Evolutionary conservation across 441 rosid genomes (phyloP), one percentile per base, ranked within the genome.

Genomic region (Adansonia grandidieri): DNA sequence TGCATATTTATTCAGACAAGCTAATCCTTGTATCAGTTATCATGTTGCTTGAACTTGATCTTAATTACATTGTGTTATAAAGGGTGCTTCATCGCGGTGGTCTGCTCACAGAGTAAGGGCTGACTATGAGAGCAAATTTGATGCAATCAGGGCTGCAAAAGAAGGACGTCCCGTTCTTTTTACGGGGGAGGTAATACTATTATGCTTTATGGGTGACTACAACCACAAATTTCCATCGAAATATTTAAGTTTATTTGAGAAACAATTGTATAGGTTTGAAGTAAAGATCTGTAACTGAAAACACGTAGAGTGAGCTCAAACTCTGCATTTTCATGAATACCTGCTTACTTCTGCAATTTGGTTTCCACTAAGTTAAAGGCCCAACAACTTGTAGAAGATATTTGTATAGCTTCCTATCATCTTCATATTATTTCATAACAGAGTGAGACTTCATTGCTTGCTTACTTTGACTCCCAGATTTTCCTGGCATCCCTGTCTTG

Each of bases 81-180:
- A 96, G 97, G 97, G 97, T 80, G 92, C 88, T 84, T 84, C 97
- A 76, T 91, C 99, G 54, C 84, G 71, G 68, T 94, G 98, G 98
- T 87, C 97, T 77, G 97, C 99, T 71, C 79, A 91, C 69, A 88
- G 91, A 85, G 32, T 89, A 75, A 81, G 83, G 75, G 89, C 73
- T 5, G 92, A 87, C 20, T 17, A 79, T 68, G 91, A 83, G 60
- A 75, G 67, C 78, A 86, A 86, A 79, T 93, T 90, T 78, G 89
- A 94, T 85, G 96, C 98, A 9, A 45, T 89, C 75, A 83, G 42
- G 74, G 95, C 98, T 77, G 89, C 81, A 22, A 87, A 85, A 80
- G 97, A 88, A 85, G 90, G 90, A 6, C 90, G 85, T 11, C 91
- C 92, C 20, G 88, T 96, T 78, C 86, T 85, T 84, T 93, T 94